Base-by-base conservation (phyloP, 1,284 basidiomycete species). In the Pseudomicrostroma phylloplanum region DNA sequence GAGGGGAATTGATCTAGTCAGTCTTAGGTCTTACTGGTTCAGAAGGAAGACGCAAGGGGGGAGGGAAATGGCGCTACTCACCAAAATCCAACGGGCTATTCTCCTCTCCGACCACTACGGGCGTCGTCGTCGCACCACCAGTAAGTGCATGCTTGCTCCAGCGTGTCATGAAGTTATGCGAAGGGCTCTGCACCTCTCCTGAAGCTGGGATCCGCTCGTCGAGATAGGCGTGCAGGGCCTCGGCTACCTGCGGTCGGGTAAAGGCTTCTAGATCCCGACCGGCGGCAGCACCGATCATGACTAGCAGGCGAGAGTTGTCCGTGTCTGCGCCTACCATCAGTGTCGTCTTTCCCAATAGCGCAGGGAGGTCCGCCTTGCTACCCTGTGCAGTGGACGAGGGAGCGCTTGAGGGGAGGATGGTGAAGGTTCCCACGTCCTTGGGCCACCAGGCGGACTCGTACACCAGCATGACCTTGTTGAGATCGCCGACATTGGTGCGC, bases 41-140 rank as follows among this genome's bases (percentile, higher is more conserved):
- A 36, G 30, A 36, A 9, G 30, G 30, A 36, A 9, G 9, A 36
- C 30, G 30, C 4, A 9, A 36, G 30, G 30, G 30, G 9, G 30
- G 30, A 4, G 30, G 9, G 30, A 4, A 9, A 36, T 36, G n/a
- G n/a, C n/a, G n/a, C 30, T 9, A 36, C 30, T 36, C 30, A 36
- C 30, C 79, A 61, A 83, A 82, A 72, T 83, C 82, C 69, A 83
- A 69, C 4, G 83, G 83, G 36, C 75, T 79, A n/a, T 79, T 79
- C 19, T 69, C 66, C 15, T 77, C 67, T 1, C 55, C 19, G 17
- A 81, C 68, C 19, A 80, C 78, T 6, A 79, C 74, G 0, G 83
- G 83, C 9, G 83, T 82, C 3, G 82, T 81, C 0, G 83, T 84
- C 0, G 83, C 83, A 6, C 83, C 83, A 26, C 70, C 70, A 0